These are phyloP conservation scores for Gyrodon lividus DNA, from an alignment of 768 basidiomycete genomes.

Conservation along the genomic window DNA sequence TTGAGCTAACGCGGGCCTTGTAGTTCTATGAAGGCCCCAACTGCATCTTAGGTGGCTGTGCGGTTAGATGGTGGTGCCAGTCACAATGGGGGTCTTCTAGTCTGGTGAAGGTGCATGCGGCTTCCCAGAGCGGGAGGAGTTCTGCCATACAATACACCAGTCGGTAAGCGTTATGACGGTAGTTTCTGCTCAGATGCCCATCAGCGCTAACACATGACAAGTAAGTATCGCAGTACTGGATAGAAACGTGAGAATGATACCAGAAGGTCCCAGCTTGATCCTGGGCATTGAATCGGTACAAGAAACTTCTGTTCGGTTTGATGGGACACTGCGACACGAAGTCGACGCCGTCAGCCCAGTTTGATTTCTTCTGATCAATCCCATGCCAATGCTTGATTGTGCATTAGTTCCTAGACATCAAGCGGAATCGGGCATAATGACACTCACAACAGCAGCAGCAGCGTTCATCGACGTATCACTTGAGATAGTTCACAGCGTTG, in stretches of 20 bases:
- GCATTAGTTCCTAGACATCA: no score
- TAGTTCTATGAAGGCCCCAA: no score
- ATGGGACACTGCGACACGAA: not conserved
- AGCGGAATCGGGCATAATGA: no score
- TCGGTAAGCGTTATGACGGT: conserved; percentile 38
- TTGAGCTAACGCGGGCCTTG: no score
- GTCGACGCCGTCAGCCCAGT: not conserved
- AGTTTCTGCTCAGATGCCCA: conserved; percentile 14
- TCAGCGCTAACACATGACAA: conserved; percentile 13
- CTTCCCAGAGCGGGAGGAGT: no score
- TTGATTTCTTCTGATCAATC: not conserved
- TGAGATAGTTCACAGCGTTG: no score
- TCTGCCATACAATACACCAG: conserved; percentile 35
- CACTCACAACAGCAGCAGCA: no score
- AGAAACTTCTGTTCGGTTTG: conserved; percentile 20
- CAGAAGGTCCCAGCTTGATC: conserved; percentile 10
- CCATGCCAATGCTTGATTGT: conserved; percentile 1
- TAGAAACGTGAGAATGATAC: conserved; percentile 19
- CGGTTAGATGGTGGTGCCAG: no score
- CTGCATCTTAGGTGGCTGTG: no score
- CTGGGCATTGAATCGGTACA: not conserved
- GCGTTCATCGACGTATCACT: no score
- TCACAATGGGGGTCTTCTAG: no score
- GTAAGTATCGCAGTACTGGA: conserved; percentile 19
- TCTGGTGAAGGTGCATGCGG: no score